Evolutionary conservation across 495 filamentous ascomycete genomes (phyloP), one percentile per base, ranked within the genome.

Genomic region (Talaromyces stipitatus): DNA sequence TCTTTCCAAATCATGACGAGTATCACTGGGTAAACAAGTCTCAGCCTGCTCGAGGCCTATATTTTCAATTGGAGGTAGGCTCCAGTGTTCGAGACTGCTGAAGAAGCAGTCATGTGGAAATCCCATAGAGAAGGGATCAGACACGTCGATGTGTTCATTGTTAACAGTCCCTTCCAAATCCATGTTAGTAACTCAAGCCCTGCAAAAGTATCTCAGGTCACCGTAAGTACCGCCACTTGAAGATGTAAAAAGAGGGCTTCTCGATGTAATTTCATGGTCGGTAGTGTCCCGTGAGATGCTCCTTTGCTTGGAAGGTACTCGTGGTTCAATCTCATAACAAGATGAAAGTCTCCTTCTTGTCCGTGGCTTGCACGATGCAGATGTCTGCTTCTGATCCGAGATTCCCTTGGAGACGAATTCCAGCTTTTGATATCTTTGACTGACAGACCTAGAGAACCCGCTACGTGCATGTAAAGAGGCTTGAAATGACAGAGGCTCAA

Each of bases 401-500:
- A 11, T 14, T 12, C 32, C 22, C 7, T 33, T n/a, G 16, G 24
- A 14, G 22, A 52, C 29, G 50, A 52, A 52, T 27, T 27, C 29
- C 3, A 52, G 32, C 16, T 52, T 52, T 2, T 27, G 50, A 52
- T 23, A 27, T n/a, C 29, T 52, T 2, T 52, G 26, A 52, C 14
- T 20, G n/a, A 23, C 11, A 32, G 50, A 23, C n/a, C 7, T 14
- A 8, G 4, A 20, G 5, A 6, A 0, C 14, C 27, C 18, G 6
- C 29, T 30, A n/a, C 22, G 20, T 5, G 14, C 11, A 50, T 52
- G 27, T 29, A 3, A 2, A 11, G 26, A 33, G 8, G 50, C 20
- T 20, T 32, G 50, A 28, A 52, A 20, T 29, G 50, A 52, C 50
- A 52, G 29, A 52, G 50, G 50, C 28, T 52, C 50, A 18, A 52